phyloP scores from a whole-genome alignment of 164 flowering plant species.

The Pachysandra terminalis region DNA sequence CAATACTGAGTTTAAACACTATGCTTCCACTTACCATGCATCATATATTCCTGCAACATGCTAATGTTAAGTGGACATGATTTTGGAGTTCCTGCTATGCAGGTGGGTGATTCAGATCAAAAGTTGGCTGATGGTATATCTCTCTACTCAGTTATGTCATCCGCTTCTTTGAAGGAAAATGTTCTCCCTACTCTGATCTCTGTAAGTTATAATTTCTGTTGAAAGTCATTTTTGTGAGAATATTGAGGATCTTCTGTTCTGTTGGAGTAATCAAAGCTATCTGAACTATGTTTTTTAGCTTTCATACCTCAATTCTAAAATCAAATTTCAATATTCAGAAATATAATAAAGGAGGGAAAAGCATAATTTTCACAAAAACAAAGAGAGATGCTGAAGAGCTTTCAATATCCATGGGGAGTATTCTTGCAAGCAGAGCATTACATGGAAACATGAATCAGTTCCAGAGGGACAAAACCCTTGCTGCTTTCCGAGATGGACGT shows the following conservation, averaged over 20 bases:
- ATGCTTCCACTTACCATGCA: too few relatives aligned
- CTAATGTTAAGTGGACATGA: neutral
- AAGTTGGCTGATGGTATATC: slow-evolving; percentile 32
- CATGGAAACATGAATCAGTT: slow-evolving; percentile 41
- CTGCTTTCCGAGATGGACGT: slow-evolving; percentile 36
- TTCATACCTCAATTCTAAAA: neutral
- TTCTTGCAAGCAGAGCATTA: slow-evolving; percentile 29
- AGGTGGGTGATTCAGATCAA: slow-evolving; percentile 33
- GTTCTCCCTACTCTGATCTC: slow-evolving; percentile 23
- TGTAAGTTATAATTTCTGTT: slow-evolving; percentile 14
- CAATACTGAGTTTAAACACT: too few relatives aligned
- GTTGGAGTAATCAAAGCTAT: too few relatives aligned
- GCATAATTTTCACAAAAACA: slow-evolving; percentile 39
- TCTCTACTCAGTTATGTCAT: slow-evolving; percentile 24
- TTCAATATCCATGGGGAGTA: slow-evolving; percentile 28
- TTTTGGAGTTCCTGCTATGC: slow-evolving; percentile 2
- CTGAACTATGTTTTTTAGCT: neutral
- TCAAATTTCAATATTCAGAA: slow-evolving; percentile 16
- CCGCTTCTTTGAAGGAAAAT: slow-evolving; percentile 22
- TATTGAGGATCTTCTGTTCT: too few relatives aligned
- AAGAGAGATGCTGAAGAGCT: slow-evolving; percentile 40
- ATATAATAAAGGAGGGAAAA: slow-evolving; percentile 36
- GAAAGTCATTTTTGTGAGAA: too few relatives aligned
- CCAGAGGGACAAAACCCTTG: slow-evolving; percentile 39
- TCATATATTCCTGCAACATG: neutral